A percentile compares a stretch with the other conserved stretches of the same genome.
These are phyloP conservation scores for Dictyophora rubrovolvata DNA, from an alignment of 768 basidiomycete genomes.

Conservation along the genomic window DNA sequence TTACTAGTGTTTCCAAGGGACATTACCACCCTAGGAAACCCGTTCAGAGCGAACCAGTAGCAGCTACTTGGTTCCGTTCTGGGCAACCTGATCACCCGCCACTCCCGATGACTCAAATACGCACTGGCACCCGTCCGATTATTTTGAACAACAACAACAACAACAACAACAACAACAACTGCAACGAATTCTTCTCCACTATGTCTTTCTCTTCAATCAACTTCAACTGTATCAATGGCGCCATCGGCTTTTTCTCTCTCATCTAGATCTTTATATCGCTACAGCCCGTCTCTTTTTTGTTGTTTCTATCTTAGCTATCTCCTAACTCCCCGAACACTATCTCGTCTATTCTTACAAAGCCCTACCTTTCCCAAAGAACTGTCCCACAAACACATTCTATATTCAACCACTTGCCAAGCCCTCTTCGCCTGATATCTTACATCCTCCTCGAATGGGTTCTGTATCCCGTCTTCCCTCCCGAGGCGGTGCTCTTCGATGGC, in stretches of 20 bases:
- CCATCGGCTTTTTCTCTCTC: slow-evolving; percentile 6
- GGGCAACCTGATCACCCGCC: background rate
- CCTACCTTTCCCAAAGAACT: background rate
- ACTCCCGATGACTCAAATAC: slow-evolving; percentile 6
- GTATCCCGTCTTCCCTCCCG: slow-evolving; percentile 3
- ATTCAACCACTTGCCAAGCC: background rate
- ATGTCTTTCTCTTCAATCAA: background rate
- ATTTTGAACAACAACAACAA: background rate
- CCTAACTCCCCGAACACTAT: background rate
- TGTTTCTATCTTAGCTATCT: background rate
- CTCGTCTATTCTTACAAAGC: background rate
- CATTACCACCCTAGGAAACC: background rate
- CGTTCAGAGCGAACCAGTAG: slow-evolving; percentile 2
- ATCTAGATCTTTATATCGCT: slow-evolving; percentile 6
- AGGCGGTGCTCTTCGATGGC: slow-evolving; percentile 61
- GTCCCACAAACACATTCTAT: background rate
- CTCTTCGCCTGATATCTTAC: background rate
- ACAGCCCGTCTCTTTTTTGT: background rate
- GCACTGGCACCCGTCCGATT: slow-evolving; percentile 4
- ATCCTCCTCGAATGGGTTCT: background rate
- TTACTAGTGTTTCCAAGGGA: background rate
- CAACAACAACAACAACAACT: background rate
- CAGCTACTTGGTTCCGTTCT: slow-evolving; percentile 1
- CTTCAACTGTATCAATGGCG: slow-evolving; percentile 10
- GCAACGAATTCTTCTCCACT: background rate